Conservation (phyloP, 2,329 filamentous ascomycete species). For the Macroventuria anomochaeta region DNA sequence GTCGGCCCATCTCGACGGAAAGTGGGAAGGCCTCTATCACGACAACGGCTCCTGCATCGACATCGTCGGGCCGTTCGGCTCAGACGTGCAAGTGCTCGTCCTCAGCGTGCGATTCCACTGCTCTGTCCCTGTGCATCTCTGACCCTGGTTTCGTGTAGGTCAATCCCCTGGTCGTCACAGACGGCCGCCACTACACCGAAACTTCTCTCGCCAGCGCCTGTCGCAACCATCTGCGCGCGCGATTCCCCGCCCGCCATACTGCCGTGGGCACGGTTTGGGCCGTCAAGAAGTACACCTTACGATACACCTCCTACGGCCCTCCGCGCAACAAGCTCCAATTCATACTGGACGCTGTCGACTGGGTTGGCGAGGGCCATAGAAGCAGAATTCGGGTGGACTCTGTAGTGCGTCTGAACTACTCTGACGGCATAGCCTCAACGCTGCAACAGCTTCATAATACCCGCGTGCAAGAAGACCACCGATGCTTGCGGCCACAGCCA, state of each 20-base stretch:
- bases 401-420: conserved; percentile 13
- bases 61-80: conserved; percentile 25
- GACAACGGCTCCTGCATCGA: conserved; percentile 46
- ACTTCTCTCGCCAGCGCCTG: conserved; percentile 25
- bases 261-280: not conserved
- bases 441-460: conserved; percentile 21
- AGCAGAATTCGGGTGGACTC: not conserved
- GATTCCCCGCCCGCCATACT: not conserved
- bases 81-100: conserved; percentile 28
- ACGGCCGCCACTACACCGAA: conserved; percentile 32
- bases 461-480: conserved; percentile 22
- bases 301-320: conserved; percentile 38
- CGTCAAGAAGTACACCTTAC: conserved; percentile 33
- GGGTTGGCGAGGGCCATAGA: conserved; percentile 5
- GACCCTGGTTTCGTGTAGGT: conserved; percentile 13
- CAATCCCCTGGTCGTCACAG: conserved; percentile 35
- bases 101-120: conserved; percentile 13
- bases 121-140: not conserved
- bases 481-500: conserved; percentile 22
- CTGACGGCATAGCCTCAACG: conserved; percentile 7
- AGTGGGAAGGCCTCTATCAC: conserved; percentile 37
- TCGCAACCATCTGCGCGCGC: conserved; percentile 13
- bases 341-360: conserved; percentile 29
- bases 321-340: conserved; percentile 27
- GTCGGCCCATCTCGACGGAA: conserved; percentile 7